Percentiles rank a stretch among this genome's conserved stretches.
Conservation (phyloP, 2,329 filamentous ascomycete species). For the Hirsutella minnesotensis region DNA sequence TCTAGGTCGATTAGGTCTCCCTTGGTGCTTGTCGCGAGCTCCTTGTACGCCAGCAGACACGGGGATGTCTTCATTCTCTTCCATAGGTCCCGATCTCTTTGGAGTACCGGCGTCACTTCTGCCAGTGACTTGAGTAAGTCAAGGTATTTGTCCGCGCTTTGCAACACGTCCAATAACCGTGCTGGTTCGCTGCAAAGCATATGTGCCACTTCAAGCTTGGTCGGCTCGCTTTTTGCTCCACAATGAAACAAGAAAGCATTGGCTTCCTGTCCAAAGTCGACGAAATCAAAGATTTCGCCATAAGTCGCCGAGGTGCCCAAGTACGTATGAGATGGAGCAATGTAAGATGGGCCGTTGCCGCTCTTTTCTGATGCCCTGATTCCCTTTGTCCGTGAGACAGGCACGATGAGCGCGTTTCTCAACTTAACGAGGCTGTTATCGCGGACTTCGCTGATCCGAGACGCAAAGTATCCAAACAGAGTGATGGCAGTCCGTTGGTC, state of each 20-base stretch:
- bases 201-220: slow-evolving; percentile 70
- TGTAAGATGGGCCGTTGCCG: slow-evolving; percentile 17
- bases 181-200: slow-evolving; percentile 78
- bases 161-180: slow-evolving; percentile 66
- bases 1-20: slow-evolving; percentile 37
- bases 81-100: slow-evolving; percentile 68
- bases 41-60: slow-evolving; percentile 75
- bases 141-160: slow-evolving; percentile 76
- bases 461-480: slow-evolving; percentile 75
- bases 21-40: slow-evolving; percentile 41
- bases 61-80: slow-evolving; percentile 61
- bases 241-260: slow-evolving; percentile 83
- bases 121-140: slow-evolving; percentile 71
- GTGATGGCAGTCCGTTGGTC: slow-evolving; percentile 53
- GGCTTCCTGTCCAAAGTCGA: slow-evolving; percentile 80
- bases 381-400: slow-evolving; percentile 34
- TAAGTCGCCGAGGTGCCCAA: slow-evolving; percentile 62
- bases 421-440: slow-evolving; percentile 48
- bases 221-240: slow-evolving; percentile 85
- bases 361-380: slow-evolving; percentile 27
- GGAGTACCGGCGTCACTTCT: slow-evolving; percentile 56
- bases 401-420: slow-evolving; percentile 57
- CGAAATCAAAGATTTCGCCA: slow-evolving; percentile 90
- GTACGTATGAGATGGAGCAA: slow-evolving; percentile 66
- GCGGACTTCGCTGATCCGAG: slow-evolving; percentile 62